These are phyloP conservation scores for Fraxinus greggii DNA, from an alignment of 305 asterid species.

Conservation along the genomic window DNA sequence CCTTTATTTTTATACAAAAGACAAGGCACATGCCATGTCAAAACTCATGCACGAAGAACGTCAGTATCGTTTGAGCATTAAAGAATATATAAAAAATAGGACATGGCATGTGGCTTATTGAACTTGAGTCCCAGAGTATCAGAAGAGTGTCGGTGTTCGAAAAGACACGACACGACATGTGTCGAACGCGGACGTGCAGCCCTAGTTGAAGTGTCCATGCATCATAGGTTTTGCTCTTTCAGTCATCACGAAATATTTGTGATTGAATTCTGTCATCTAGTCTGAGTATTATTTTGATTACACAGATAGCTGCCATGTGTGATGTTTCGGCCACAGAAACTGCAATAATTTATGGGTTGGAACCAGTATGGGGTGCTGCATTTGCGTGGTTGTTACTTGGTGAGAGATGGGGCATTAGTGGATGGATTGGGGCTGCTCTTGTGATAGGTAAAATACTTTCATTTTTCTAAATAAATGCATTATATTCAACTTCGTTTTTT, in stretches of 20 bases:
- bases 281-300: neutral
- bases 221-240: neutral
- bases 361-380: slow-evolving; percentile 91
- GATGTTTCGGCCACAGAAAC: slow-evolving; percentile 82
- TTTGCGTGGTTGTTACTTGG: slow-evolving; percentile 90
- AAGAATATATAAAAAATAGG: neutral
- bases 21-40: neutral
- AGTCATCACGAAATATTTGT: neutral
- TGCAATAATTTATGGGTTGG: slow-evolving; percentile 78
- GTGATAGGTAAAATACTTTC: slow-evolving; percentile 54
- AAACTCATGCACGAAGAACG: neutral
- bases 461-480: slow-evolving; percentile 3
- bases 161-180: neutral
- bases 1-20: neutral
- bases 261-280: neutral
- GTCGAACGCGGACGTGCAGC: neutral
- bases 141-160: neutral
- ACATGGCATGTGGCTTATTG: neutral
- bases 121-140: neutral
- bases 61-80: neutral
- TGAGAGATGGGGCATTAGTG: slow-evolving; percentile 80
- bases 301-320: slow-evolving; percentile 71
- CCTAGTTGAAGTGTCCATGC: neutral
- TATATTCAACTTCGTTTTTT: neutral
- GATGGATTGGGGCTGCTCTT: slow-evolving; percentile 85